A percentile compares a stretch with the other conserved stretches of the same genome.
Evolutionary conservation across 2,329 filamentous ascomycete species (phyloP).

Genomic region (Neopestalotiopsis clavispora): DNA sequence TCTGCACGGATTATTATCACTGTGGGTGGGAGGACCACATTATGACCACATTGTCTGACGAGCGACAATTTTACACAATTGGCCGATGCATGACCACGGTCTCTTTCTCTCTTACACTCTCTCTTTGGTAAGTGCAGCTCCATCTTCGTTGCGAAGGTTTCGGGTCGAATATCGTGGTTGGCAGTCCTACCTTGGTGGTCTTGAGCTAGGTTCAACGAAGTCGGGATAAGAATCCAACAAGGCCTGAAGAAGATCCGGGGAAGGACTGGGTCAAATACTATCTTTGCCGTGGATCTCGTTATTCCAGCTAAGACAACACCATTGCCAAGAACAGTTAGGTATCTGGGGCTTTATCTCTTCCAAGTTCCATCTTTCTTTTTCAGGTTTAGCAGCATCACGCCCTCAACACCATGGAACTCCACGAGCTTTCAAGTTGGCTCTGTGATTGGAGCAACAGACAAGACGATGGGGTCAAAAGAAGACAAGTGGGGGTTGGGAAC

Average conservation of each 20-base stretch:
- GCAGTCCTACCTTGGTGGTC: neutral
- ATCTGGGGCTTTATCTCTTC: constrained; percentile 14
- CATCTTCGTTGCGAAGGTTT: neutral
- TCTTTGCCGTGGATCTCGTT: constrained; percentile 8
- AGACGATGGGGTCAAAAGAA: constrained; percentile 9
- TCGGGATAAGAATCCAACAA: constrained; percentile 3
- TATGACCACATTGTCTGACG: neutral
- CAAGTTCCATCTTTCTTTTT: constrained; percentile 12
- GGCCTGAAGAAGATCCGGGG: constrained; percentile 14
- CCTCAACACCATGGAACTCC: constrained; percentile 9
- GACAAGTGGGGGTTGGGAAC: neutral
- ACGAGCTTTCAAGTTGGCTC: neutral
- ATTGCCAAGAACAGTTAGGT: constrained; percentile 15
- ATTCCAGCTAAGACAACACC: neutral
- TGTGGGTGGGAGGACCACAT: no score
- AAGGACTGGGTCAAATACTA: constrained; percentile 18
- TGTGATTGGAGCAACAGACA: constrained; percentile 13
- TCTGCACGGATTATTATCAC: no score
- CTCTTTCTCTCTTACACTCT: no score
- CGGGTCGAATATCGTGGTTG: neutral
- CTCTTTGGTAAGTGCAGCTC: neutral
- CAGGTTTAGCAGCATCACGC: constrained; percentile 8
- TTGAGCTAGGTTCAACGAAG: neutral
- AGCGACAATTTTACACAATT: no score
- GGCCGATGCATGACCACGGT: no score